phyloP scores from a whole-genome alignment of 2,329 filamentous ascomycete genomes.

The Penicillium sp. region DNA sequence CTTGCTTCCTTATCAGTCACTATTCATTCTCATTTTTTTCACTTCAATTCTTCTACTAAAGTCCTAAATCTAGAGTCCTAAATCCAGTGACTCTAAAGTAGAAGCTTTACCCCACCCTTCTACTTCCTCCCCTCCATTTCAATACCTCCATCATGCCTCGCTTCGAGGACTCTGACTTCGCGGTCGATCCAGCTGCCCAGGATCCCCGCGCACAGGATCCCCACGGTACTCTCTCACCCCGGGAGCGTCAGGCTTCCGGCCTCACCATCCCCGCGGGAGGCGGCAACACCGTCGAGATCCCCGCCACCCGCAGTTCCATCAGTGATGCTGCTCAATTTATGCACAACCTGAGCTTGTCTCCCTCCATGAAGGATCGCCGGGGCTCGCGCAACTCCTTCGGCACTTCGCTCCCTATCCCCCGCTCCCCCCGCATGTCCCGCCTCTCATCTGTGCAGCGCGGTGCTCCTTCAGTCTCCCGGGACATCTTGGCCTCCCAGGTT shows the following conservation, averaged over 20 bases:
- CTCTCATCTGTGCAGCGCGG: conserved; percentile 61
- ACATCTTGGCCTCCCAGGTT: conserved; percentile 67
- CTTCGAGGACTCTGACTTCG: conserved; percentile 59
- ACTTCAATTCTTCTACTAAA: conserved; percentile 6
- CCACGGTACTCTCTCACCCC: conserved; percentile 25
- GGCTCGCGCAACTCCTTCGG: conserved; percentile 75
- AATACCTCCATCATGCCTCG: conserved; percentile 53
- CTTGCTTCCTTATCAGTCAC: conserved; percentile 15
- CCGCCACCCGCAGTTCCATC: conserved; percentile 65
- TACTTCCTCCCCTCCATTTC: conserved; percentile 2
- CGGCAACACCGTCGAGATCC: conserved; percentile 64
- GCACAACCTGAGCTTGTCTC: conserved; percentile 68
- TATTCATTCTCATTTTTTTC: conserved; percentile 5
- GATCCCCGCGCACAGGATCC: conserved; percentile 12
- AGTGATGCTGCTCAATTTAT: conserved; percentile 68
- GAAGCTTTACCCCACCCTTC: conserved; percentile 5
- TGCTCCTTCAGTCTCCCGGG: conserved; percentile 54
- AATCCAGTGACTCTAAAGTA: conserved; percentile 12
- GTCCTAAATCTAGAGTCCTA: conserved; percentile 9
- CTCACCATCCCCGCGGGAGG: conserved; percentile 46
- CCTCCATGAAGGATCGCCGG: conserved; percentile 65
- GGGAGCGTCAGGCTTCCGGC: conserved; percentile 26
- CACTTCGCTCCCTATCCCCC: conserved; percentile 68
- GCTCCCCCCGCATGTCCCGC: conserved; percentile 66
- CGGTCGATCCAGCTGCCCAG: conserved; percentile 33